Evolutionary conservation across 1,139 yeast genomes (phyloP), one percentile per base, ranked within the genome.

Genomic region (Meyerozyma elateridarum): DNA sequence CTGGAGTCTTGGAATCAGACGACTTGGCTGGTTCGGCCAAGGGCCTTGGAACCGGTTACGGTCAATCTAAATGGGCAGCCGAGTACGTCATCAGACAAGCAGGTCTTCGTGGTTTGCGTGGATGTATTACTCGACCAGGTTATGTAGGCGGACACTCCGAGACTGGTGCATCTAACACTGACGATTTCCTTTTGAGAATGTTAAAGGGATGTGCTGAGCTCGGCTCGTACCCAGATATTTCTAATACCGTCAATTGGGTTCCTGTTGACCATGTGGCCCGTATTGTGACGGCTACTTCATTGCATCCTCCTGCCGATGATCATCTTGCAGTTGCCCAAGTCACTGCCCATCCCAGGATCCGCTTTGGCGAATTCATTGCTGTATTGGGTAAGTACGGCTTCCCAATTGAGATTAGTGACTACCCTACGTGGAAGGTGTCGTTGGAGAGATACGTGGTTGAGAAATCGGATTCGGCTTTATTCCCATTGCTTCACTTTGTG

Each of bases 231-330:
- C 98, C 99, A 15, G 85, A 84, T 49, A 88, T 91, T 42, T 60
- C 76, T 47, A 91, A 91, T 64, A 75, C 80, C 31, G 95, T 89
- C 29, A 93, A 93, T 56, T 88, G 89, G 87, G 96, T 88, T 15
- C 98, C 98, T 3, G 98, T 91, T 22, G 97, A 91, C 48, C 98
- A 91, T 49, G 98, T 91, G 44, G 97, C 98, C 1, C 75, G 95
- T 35, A 85, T 88, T 15, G 87, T 82, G 20, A 85, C 81, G 32
- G 88, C 97, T 1, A 65, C 93, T 20, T 82, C 95, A 0, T 69
- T 91, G 44, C 76, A 77, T 45, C 94, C 96, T 20, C 87, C 93
- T 22, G 54, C 52, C 20, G 37, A 48, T 5, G 53, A 54, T 12
- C 70, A 62, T 30, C 60, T 85, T 28, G 62, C 77, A 1, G 98